Percentiles rank a stretch among this genome's conserved stretches.
Evolutionary conservation across 2,329 filamentous ascomycete genomes (phyloP).

Genomic region (Hansfordia pulvinata): DNA sequence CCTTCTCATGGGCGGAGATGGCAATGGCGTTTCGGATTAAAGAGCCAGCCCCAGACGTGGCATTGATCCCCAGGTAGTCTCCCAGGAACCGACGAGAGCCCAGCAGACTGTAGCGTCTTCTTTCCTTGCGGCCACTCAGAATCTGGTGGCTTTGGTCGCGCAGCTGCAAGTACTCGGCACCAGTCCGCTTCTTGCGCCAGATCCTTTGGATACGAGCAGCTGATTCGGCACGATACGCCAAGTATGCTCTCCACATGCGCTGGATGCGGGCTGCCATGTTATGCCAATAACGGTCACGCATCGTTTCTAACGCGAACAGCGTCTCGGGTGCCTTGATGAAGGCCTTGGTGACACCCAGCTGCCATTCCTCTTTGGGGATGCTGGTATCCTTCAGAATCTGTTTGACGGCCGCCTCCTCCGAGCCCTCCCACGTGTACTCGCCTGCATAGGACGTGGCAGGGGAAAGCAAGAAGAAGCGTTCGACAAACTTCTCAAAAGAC

Average conservation of each 20-base stretch:
- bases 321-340: constrained; percentile 99
- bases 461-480: constrained; percentile 90
- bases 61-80: constrained; percentile 85
- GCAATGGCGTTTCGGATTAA: constrained; percentile 65
- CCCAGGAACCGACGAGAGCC: constrained; percentile 88
- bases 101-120: constrained; percentile 78
- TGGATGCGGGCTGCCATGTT: constrained; percentile 99
- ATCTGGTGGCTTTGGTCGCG: constrained; percentile 79
- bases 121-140: constrained; percentile 76
- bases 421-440: constrained; percentile 91
- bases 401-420: constrained; percentile 72
- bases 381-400: constrained; percentile 95
- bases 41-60: constrained; percentile 64
- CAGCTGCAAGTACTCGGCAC: constrained; percentile 76
- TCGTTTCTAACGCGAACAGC: constrained; percentile 88
- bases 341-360: constrained; percentile 91
- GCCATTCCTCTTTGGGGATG: constrained; percentile 89
- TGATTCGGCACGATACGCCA: constrained; percentile 83
- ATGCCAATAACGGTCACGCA: constrained; percentile 97
- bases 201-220: constrained; percentile 89
- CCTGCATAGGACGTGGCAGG: constrained; percentile 92
- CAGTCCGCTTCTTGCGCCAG: constrained; percentile 87
- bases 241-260: constrained; percentile 90
- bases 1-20: constrained; percentile 57
- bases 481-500: constrained; percentile 95